A percentile compares a stretch with the other conserved stretches of the same genome.
Evolutionary conservation across 352 stramenopile species (phyloP).

Genomic region (Hyaloperonospora arabidopsidis): DNA sequence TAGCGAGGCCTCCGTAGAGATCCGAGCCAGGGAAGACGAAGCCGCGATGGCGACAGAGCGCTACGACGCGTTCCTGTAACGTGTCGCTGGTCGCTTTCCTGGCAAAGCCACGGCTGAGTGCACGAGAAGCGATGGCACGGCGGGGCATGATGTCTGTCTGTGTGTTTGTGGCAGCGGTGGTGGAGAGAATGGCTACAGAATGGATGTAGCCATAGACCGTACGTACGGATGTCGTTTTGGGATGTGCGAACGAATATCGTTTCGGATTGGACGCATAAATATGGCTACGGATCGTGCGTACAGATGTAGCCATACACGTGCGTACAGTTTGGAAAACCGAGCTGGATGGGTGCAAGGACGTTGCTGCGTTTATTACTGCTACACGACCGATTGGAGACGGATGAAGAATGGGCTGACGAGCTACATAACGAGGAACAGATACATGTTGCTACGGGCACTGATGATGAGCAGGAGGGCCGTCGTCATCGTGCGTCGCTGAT

Average conservation of each 20-base stretch:
- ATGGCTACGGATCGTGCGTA: too few relatives aligned
- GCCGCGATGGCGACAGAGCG: constrained; percentile 84
- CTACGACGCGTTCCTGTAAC: constrained; percentile 67
- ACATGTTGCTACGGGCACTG: background rate
- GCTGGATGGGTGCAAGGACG: constrained; percentile 2
- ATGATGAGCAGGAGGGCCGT: constrained; percentile 4
- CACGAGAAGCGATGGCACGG: constrained; percentile 1
- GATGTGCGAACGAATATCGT: too few relatives aligned
- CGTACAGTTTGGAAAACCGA: background rate
- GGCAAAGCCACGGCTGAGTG: constrained; percentile 27
- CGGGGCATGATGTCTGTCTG: background rate
- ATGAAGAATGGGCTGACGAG: constrained; percentile 15
- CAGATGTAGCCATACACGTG: too few relatives aligned
- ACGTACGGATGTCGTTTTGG: too few relatives aligned
- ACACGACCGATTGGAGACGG: constrained; percentile 19
- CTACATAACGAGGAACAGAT: background rate
- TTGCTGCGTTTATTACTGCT: constrained; percentile 27
- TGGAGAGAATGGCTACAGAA: too few relatives aligned
- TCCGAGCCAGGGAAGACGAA: constrained; percentile 93
- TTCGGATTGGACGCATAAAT: too few relatives aligned
- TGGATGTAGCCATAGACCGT: background rate
- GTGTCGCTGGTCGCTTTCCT: constrained; percentile 27
- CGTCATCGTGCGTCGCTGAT: constrained; percentile 9
- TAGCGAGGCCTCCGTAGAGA: constrained; percentile 96
- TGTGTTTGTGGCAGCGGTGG: too few relatives aligned